phyloP scores from a whole-genome alignment of 2,329 filamentous ascomycete species.

The Xylaria arbuscula region DNA sequence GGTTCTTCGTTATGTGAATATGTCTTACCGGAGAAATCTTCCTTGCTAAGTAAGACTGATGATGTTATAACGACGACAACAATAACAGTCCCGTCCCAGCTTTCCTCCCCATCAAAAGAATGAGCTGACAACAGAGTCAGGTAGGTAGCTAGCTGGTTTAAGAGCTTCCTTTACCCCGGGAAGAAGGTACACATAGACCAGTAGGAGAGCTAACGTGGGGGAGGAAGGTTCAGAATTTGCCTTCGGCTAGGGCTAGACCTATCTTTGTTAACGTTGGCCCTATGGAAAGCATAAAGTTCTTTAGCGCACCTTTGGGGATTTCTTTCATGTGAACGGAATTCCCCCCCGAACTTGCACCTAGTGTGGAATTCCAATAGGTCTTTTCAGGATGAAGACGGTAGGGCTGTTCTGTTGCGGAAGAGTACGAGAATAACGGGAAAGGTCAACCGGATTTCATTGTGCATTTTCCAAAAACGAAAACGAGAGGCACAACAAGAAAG shows the following conservation, averaged over 20 bases:
- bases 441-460: neutral
- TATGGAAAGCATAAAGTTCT: conserved; percentile 22
- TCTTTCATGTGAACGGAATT: conserved; percentile 12
- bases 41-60: neutral
- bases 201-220: neutral
- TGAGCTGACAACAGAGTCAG: conserved; percentile 1
- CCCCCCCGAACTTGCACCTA: neutral
- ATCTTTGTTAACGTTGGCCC: conserved; percentile 24
- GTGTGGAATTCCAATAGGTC: conserved; percentile 1
- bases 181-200: conserved; percentile 10
- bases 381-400: conserved; percentile 8
- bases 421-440: conserved; percentile 11
- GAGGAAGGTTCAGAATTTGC: conserved; percentile 18
- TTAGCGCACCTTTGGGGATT: conserved; percentile 14
- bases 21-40: neutral
- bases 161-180: neutral
- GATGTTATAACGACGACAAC: neutral
- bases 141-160: neutral
- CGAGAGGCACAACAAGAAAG: conserved; percentile 12
- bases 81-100: neutral
- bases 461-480: conserved; percentile 4
- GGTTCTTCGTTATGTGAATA: neutral
- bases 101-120: neutral
- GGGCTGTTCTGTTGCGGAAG: neutral
- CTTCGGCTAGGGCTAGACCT: conserved; percentile 23